A percentile compares a stretch with the other conserved stretches of the same genome.
These are phyloP conservation scores for Leucocoprinus leucothites DNA, from an alignment of 768 basidiomycete species.

Conservation along the genomic window DNA sequence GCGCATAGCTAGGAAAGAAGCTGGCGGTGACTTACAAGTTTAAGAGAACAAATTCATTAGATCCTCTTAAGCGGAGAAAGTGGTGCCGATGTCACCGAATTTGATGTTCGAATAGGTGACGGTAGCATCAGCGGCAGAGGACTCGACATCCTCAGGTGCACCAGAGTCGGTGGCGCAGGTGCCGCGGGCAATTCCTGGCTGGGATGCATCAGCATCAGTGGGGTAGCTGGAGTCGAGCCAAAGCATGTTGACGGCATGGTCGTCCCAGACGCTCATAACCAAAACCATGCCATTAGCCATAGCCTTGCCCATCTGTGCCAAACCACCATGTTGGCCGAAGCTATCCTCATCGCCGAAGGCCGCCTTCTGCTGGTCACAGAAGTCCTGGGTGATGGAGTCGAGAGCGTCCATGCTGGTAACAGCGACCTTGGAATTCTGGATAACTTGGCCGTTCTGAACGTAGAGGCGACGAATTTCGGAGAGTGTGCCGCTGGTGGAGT, in stretches of 20 bases:
- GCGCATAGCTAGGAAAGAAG: too few species aligned
- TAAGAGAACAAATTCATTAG: too few species aligned
- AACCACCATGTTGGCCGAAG: slow-evolving; percentile 17
- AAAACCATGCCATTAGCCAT: slow-evolving; percentile 34
- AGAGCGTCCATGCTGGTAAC: slow-evolving; percentile 10
- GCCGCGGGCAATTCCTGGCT: slow-evolving; percentile 19
- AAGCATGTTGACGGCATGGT: slow-evolving; percentile 34
- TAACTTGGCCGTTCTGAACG: slow-evolving; percentile 19
- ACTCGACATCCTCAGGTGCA: slow-evolving; percentile 15
- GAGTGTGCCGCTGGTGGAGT: slow-evolving; percentile 12
- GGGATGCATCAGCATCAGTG: slow-evolving; percentile 14
- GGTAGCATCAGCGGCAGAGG: slow-evolving; percentile 10
- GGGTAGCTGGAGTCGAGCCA: slow-evolving; percentile 41
- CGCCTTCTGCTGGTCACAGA: slow-evolving; percentile 14
- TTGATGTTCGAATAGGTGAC: slow-evolving; percentile 22
- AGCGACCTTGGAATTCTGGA: slow-evolving; percentile 18
- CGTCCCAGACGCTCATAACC: slow-evolving; percentile 30
- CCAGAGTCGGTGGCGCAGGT: slow-evolving; percentile 18
- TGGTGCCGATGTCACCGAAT: slow-evolving; percentile 19
- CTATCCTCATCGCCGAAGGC: slow-evolving; percentile 19
- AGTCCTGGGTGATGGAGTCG: slow-evolving; percentile 17
- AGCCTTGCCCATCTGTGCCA: slow-evolving; percentile 17
- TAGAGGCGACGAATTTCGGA: slow-evolving; percentile 21
- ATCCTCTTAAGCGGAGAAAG: not conserved
- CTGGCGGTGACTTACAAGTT: too few species aligned